Evolutionary conservation across 371 early-diverging fungal species (phyloP), one percentile per base, ranked within the genome.

Genomic region (Nematocida sp.): DNA sequence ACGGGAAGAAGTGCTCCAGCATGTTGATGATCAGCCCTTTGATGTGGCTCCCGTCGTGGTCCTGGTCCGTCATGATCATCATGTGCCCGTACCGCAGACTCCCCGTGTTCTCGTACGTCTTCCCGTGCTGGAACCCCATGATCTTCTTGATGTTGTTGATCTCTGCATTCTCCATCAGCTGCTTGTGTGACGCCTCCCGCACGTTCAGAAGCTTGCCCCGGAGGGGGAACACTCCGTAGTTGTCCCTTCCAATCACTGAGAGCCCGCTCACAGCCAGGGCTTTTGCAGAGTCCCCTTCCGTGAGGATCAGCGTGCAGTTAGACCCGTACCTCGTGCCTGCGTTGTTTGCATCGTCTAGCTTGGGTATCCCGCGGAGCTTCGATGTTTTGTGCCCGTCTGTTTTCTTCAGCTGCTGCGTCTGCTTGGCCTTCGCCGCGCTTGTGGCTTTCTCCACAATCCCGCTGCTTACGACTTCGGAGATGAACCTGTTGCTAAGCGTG

Each of bases 51-150:
- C 97, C 99, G 82, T 98, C 98, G 76, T 94, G 90, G 87, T 99
- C 97, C 82, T 98, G 99, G 89, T 99, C 99, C 0, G 98, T 91
- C 98, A 99, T 98, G 64, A 99, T 92, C 91, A 99, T 96, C 15
- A 99, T 80, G 76, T 90, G 90, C 0, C 98, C 98, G 81, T 99
- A 99, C 57, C 98, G 86, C 63, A 99, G 85, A 27, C 86, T 85
- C 31, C 88, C 86, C 0, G 86, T 84, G 43, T 85, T 85, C 7
- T 83, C 85, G 80, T 96, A 98, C 3, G 83, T 85, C 64, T 88
- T 88, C 32, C 89, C 90, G 54, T 92, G 93, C 83, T 95, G 90
- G 50, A 99, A 84, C 23, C 98, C 98, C 37, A 98, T 85, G 75
- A 99, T 99, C 77, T 91, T 86, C 81, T 96, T 97, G 78, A 98